phyloP scores from a whole-genome alignment of 306 rosid genomes.

The Datisca glomerata region DNA sequence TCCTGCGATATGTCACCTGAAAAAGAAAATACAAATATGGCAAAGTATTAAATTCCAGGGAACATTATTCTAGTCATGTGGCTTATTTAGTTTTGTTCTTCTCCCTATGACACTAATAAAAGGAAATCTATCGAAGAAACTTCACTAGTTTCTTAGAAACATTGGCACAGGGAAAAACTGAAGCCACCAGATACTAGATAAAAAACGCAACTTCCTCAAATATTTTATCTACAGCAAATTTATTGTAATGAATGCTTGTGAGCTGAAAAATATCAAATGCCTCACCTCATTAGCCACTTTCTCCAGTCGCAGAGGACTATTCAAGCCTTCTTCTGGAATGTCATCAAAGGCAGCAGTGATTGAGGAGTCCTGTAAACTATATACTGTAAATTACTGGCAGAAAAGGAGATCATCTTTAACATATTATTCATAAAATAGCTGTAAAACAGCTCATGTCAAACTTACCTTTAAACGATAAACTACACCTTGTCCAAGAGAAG shows the following conservation, averaged over 20 bases:
- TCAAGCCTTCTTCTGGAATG: constrained; percentile 92
- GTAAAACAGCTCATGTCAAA: constrained; percentile 2
- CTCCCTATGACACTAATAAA: too few relatives aligned
- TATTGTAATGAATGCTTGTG: neutral
- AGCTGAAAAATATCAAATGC: too few relatives aligned
- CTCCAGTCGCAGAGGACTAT: constrained; percentile 75
- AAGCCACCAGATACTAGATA: too few relatives aligned
- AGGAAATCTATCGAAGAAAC: too few relatives aligned
- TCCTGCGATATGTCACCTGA: constrained; percentile 89
- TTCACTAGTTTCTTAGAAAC: too few relatives aligned
- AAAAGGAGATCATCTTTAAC: constrained; percentile 11
- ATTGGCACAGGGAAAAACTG: too few relatives aligned
- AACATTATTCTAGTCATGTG: too few relatives aligned
- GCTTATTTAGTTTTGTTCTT: too few relatives aligned
- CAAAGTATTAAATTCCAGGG: too few relatives aligned
- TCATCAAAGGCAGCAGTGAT: constrained; percentile 93
- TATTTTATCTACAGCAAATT: too few relatives aligned
- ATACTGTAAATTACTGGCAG: constrained; percentile 19
- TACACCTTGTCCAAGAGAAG: constrained; percentile 96
- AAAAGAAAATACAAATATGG: too few relatives aligned
- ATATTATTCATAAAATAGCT: constrained; percentile 8
- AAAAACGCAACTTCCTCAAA: too few relatives aligned
- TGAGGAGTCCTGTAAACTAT: constrained; percentile 66
- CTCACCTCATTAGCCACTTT: constrained; percentile 91
- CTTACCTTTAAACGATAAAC: constrained; percentile 86